Percentiles rank a stretch among this genome's conserved stretches.
Evolutionary conservation across 257 asterid genomes (phyloP).

Genomic region (Lithospermum erythrorhizon): DNA sequence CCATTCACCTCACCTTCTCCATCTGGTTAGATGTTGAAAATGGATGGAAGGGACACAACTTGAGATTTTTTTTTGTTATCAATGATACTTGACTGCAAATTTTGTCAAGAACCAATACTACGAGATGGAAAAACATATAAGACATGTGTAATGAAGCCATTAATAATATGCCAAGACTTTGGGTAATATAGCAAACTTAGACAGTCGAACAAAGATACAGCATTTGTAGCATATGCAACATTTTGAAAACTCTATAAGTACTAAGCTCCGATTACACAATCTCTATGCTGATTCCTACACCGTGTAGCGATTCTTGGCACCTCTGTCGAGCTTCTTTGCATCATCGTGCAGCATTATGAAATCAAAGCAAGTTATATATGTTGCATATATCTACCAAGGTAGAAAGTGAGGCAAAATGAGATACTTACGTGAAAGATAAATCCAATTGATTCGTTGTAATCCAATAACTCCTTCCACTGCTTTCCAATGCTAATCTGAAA

Average conservation of each 20-base stretch:
- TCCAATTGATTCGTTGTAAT: conserved; percentile 60
- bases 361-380: conserved; percentile 1
- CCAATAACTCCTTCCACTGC: conserved; percentile 89
- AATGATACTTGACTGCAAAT: too few relatives aligned
- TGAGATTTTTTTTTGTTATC: too few relatives aligned
- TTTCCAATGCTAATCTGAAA: conserved; percentile 78
- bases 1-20: too few relatives aligned
- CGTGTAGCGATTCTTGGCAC: conserved; percentile 51
- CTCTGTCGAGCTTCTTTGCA: conserved; percentile 49
- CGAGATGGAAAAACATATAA: too few relatives aligned
- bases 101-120: too few relatives aligned
- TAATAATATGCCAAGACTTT: not conserved
- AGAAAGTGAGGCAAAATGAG: not conserved
- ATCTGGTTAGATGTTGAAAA: too few relatives aligned
- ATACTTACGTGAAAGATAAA: conserved; percentile 65
- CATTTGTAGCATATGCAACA: not conserved
- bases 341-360: conserved; percentile 46
- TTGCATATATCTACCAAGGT: not conserved
- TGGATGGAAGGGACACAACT: too few relatives aligned
- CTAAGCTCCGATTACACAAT: not conserved
- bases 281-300: conserved; percentile 18
- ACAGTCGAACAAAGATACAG: not conserved
- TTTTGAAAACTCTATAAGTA: not conserved
- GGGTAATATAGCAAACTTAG: not conserved
- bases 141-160: too few relatives aligned